phyloP scores from a whole-genome alignment of 257 asterid species.

The Rehmannia glutinosa region DNA sequence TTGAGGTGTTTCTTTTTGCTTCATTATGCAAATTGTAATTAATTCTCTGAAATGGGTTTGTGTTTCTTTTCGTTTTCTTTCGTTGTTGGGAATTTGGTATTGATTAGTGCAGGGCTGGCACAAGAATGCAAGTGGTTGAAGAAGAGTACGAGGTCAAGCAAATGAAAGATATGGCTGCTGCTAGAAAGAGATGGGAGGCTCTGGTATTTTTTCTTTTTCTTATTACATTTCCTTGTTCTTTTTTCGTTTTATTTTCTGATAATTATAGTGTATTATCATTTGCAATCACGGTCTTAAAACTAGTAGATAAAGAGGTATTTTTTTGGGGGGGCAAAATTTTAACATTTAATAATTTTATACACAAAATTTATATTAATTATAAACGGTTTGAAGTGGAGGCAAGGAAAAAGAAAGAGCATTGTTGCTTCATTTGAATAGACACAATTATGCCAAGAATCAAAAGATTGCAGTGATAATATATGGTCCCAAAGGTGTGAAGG shows the following conservation, averaged over 20 bases:
- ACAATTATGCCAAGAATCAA: no score
- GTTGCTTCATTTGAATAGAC: no score
- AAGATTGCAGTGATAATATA: not conserved
- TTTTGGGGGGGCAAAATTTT: no score
- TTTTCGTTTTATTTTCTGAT: not conserved
- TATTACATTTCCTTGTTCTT: no score
- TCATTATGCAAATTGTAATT: not conserved
- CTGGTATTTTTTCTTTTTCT: slow-evolving; percentile 40
- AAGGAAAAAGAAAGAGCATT: no score
- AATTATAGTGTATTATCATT: not conserved
- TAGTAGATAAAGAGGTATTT: no score
- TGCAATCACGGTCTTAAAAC: no score
- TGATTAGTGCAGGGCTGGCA: slow-evolving; percentile 36
- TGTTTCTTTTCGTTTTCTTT: not conserved
- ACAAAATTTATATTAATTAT: no score
- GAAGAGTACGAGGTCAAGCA: slow-evolving; percentile 94
- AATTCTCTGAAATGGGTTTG: slow-evolving; percentile 18
- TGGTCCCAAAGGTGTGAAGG: not conserved
- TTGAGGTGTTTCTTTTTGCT: not conserved
- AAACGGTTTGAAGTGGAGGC: no score
- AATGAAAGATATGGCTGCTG: slow-evolving; percentile 95
- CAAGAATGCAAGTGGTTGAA: slow-evolving; percentile 72
- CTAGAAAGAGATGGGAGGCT: slow-evolving; percentile 95
- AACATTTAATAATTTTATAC: no score
- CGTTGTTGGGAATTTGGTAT: slow-evolving; percentile 13